Percentiles rank a stretch among this genome's conserved stretches.
Evolutionary conservation across 257 asterid species (phyloP).

Genomic region (Ballota nigra): DNA sequence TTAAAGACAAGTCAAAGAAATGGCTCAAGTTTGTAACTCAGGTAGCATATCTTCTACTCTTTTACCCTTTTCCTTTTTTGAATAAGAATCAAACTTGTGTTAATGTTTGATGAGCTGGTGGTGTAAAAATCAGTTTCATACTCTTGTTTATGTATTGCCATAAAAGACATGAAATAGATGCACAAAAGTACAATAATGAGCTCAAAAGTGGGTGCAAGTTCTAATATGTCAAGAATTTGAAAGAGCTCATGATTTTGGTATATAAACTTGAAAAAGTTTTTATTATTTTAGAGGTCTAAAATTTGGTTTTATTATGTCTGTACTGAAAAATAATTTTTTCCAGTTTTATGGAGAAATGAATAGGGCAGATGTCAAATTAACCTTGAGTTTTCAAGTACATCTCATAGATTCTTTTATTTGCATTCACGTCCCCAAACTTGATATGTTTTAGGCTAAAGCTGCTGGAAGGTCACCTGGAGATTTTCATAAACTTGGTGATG

Average conservation of each 20-base stretch:
- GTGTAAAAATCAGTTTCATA: background rate
- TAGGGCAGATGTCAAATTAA: constrained; percentile 13
- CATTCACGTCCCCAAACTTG: constrained; percentile 15
- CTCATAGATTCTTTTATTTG: constrained; percentile 21
- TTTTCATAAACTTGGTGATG: constrained; percentile 56
- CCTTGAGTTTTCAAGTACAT: background rate
- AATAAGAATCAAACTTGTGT: background rate
- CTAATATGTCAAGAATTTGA: constrained; percentile 14
- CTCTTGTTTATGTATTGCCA: background rate
- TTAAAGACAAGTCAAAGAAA: constrained; percentile 88
- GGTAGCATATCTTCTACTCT: constrained; percentile 38
- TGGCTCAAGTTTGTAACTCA: constrained; percentile 88
- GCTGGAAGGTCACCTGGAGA: constrained; percentile 78
- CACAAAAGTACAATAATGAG: background rate
- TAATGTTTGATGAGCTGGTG: constrained; percentile 10
- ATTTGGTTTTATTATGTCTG: constrained; percentile 11
- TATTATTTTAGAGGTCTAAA: background rate
- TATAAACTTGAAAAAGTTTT: background rate
- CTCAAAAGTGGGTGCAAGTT: constrained; percentile 5
- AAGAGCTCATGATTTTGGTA: constrained; percentile 11
- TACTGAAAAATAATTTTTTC: background rate
- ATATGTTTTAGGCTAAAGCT: constrained; percentile 78
- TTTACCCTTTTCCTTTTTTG: constrained; percentile 9
- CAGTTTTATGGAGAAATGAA: background rate
- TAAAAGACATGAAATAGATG: background rate